Conservation (phyloP, 192 early-diverging fungal species). For the Chytriomyces sp. region DNA sequence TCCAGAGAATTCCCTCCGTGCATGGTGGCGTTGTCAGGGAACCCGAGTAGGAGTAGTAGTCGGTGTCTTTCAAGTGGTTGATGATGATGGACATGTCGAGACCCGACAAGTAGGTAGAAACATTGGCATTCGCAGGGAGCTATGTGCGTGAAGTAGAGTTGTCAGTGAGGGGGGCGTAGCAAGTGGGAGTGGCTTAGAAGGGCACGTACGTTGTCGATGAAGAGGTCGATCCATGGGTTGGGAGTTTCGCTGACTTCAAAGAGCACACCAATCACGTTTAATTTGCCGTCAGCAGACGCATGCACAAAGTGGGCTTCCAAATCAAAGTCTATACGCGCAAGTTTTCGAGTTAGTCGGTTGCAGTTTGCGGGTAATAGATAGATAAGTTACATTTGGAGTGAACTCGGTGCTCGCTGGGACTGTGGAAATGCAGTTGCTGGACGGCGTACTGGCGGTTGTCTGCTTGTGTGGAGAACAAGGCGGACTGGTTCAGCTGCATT, state of each 20-base stretch:
- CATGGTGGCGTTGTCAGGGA: slow-evolving; percentile 71
- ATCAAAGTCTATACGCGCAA: background rate
- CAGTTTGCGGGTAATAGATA: background rate
- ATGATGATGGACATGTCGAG: slow-evolving; percentile 30
- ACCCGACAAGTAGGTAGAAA: slow-evolving; percentile 1
- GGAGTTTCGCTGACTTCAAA: slow-evolving; percentile 43
- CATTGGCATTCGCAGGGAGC: slow-evolving; percentile 17
- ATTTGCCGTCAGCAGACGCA: slow-evolving; percentile 33
- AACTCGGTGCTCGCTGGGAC: slow-evolving; percentile 64
- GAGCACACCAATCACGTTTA: slow-evolving; percentile 58
- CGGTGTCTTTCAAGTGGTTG: background rate
- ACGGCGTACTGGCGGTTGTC: slow-evolving; percentile 47
- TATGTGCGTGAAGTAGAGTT: background rate
- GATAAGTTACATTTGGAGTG: slow-evolving; percentile 12
- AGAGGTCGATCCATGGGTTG: slow-evolving; percentile 37
- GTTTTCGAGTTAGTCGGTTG: background rate
- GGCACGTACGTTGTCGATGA: slow-evolving; percentile 5
- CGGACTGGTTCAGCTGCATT: slow-evolving; percentile 2
- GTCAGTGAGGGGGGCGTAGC: background rate
- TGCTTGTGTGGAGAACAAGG: slow-evolving; percentile 29
- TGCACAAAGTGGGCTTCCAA: slow-evolving; percentile 64
- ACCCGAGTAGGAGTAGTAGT: slow-evolving; percentile 53
- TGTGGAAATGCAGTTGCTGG: slow-evolving; percentile 67
- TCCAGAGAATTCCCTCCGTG: slow-evolving; percentile 63
- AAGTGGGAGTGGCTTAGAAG: background rate